Evolutionary conservation across 164 flowering plant genomes (phyloP), one percentile per base, ranked within the genome.

Genomic region (Annona cherimola): DNA sequence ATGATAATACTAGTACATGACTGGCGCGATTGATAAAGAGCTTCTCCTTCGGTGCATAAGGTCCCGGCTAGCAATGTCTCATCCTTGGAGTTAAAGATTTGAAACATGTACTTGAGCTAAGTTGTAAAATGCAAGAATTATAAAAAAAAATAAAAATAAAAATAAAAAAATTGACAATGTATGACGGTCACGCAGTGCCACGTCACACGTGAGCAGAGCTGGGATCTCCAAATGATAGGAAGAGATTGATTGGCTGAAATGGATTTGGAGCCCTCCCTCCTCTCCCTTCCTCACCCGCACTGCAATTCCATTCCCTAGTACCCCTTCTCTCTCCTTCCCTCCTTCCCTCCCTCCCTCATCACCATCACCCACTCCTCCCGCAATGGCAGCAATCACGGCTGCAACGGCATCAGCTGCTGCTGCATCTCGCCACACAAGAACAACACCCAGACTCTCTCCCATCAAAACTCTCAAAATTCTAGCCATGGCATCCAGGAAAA

Each of bases 331-430:
- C 26, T 12, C 40, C 4, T 18, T 60, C 46, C 41, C 39, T 1
- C 66, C 4, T 41, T 50, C 57, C 57, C 9, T 50, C 14, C 57
- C 57, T 8, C 57, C 9, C 3, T 11, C 18, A 50, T 11, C 57
- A 50, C 0, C 9, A 2, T 11, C 9, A 11, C 14, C 55, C 8
- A 14, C 16, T 14, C n/a, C 16, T 14, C n/a, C 20, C 3, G 40
- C 75, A 76, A 89, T 86, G 93, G 88, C 89, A 77, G 71, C 76
- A 70, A 66, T 78, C 6, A 61, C 86, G 91, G 88, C 89, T 77
- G 69, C 76, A 72, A 68, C 80, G 6, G 60, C 86, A 26, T 62
- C 86, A 9, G 75, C 84, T 45, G 65, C 85, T 1, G 71, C 85
- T 41, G 77, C 68, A 8, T 61, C 62, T 1, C 46, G 73, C 67